Base-by-base conservation (phyloP, 441 rosid species). In the Bocquillonia castaneifolia region DNA sequence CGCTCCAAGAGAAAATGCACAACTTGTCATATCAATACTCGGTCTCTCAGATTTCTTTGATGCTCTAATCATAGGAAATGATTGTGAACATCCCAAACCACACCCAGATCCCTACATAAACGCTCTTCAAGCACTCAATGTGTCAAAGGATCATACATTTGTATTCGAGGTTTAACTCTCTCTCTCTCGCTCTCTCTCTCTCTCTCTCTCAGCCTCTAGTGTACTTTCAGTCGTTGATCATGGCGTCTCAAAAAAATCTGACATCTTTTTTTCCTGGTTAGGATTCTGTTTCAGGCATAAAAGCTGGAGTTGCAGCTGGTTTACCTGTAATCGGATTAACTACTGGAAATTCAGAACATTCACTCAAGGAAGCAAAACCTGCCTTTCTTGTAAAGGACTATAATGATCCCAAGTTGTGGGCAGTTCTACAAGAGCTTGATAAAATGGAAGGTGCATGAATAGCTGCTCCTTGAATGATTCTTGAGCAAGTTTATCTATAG, bases 251-350 rank as follows among this genome's bases (percentile, higher is more conserved):
- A n/a, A n/a, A n/a, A n/a, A n/a, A 31, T 66, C 36, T 8, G 44
- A 10, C 47, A 29, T 52, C 4, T 57, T 48, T 75, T 34, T 37
- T 51, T 67, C 8, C 55, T 63, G 64, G n/a, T n/a, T 9, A 88
- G 93, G 98, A 92, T 76, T 94, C 97, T 1, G 78, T 80, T 59
- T 94, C 98, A 1, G 97, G 98, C 70, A 94, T 92, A 54, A 86
- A 68, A 79, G 98, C 98, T 42, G 99, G 97, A 73, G 99, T 92
- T 68, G 96, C 92, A 23, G 98, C 98, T 32, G 98, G 95, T 17
- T 77, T 92, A 87, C 96, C 93, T 0, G 98, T 90, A 62, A 62
- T 86, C 50, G 98, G 98, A 69, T 52, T 95, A 47, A 76, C 88
- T n/a, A 92, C 95, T n/a, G 82, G 98, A 67, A 92, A 87, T 72